A percentile compares a stretch with the other conserved stretches of the same genome.
Evolutionary conservation across 768 basidiomycete species (phyloP).

Genomic region (Lepiota subincarnata): DNA sequence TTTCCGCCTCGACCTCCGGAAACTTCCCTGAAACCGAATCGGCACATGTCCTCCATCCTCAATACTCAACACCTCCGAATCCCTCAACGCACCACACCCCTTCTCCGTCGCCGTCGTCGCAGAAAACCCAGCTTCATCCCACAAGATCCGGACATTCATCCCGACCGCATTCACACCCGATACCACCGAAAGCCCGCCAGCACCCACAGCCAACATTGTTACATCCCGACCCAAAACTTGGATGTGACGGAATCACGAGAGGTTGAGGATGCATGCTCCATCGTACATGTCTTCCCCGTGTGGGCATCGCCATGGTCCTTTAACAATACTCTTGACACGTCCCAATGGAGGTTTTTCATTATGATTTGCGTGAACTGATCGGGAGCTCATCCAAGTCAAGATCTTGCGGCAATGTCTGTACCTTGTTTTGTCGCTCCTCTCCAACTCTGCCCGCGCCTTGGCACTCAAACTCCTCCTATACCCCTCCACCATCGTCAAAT

Average conservation of each 20-base stretch:
- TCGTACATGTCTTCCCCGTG: constrained; percentile 19
- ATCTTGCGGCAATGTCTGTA: background rate
- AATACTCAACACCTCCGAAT: constrained; percentile 31
- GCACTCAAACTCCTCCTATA: constrained; percentile 3
- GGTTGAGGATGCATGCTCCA: constrained; percentile 31
- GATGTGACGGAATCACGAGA: constrained; percentile 25
- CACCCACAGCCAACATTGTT: constrained; percentile 2
- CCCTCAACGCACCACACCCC: constrained; percentile 21
- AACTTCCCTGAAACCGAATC: too few species aligned
- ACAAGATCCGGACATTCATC: constrained; percentile 21
- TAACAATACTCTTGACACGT: constrained; percentile 39
- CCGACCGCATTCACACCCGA: constrained; percentile 15
- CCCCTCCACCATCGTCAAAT: background rate
- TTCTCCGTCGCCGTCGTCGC: background rate
- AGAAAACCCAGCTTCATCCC: constrained; percentile 14
- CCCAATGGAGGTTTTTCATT: constrained; percentile 7
- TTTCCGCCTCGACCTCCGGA: too few species aligned
- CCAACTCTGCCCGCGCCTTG: background rate
- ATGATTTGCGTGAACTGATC: background rate
- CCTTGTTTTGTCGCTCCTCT: background rate
- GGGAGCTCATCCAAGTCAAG: constrained; percentile 3
- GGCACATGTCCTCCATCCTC: constrained; percentile 22
- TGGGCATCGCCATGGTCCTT: constrained; percentile 30
- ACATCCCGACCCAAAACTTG: background rate
- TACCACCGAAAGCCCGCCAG: background rate